These are phyloP conservation scores for Malus fusca DNA, from an alignment of 306 rosid genomes.

Conservation along the genomic window DNA sequence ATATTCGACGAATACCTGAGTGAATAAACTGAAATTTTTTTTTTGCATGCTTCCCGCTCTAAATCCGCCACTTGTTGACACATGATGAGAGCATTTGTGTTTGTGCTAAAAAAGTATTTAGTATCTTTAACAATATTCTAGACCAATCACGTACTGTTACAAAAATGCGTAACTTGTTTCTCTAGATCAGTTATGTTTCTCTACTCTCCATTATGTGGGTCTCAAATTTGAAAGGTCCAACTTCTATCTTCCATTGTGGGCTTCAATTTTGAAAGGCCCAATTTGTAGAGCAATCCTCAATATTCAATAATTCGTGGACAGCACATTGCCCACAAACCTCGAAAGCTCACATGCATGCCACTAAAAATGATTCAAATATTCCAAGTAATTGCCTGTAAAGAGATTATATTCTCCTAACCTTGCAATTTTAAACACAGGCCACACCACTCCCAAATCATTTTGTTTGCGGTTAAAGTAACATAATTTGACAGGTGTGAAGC, in stretches of 20 bases:
- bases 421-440: slow-evolving; percentile 7
- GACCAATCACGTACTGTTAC: neutral
- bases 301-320: neutral
- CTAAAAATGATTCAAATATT: neutral
- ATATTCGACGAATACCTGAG: no score
- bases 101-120: neutral
- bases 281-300: neutral
- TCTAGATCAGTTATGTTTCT: no score
- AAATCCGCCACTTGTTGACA: no score
- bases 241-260: neutral
- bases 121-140: no score
- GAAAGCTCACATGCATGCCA: neutral
- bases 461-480: slow-evolving; percentile 12
- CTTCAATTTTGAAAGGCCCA: neutral
- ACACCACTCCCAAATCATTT: slow-evolving; percentile 19
- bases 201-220: neutral
- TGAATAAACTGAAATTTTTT: no score
- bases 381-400: neutral
- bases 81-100: neutral
- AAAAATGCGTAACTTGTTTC: no score
- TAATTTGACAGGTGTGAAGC: slow-evolving; percentile 1
- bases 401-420: neutral
- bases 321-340: neutral
- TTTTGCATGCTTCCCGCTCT: no score
- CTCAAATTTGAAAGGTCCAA: neutral